Percentiles rank a stretch among this genome's conserved stretches.
Conservation (phyloP, 805 yeast species). For the Candida montana region DNA sequence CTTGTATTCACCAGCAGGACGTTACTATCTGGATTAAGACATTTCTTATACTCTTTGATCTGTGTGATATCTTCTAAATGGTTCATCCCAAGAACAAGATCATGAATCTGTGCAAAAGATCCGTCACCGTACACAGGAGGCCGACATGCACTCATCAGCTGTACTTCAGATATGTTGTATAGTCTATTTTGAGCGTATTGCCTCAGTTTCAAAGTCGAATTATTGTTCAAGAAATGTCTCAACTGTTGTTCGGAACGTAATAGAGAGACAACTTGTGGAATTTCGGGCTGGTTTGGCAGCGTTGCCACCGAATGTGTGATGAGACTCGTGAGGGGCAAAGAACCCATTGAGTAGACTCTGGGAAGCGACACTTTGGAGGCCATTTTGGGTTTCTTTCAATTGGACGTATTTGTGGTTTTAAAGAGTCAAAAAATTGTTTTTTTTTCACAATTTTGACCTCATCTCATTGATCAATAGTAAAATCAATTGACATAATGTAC, state of each 20-base stretch:
- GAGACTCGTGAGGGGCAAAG: conserved; percentile 37
- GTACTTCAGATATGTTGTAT: conserved; percentile 6
- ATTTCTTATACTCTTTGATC: conserved; percentile 15
- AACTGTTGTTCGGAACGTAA: conserved; percentile 38
- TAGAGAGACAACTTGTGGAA: conserved; percentile 37
- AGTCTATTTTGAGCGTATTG: conserved; percentile 9
- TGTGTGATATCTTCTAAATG: conserved; percentile 15
- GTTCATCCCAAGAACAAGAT: conserved; percentile 15
- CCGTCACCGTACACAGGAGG: conserved; percentile 23
- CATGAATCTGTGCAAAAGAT: conserved; percentile 15
- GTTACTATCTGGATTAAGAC: conserved; percentile 39
- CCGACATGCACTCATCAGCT: conserved; percentile 20
- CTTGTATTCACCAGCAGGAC: conserved; percentile 66
- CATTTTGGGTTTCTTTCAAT: background rate
- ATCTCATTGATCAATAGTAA: too few species aligned
- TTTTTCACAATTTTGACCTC: background rate
- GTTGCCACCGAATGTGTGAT: conserved; percentile 36
- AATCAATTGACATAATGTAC: too few species aligned
- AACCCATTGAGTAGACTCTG: conserved; percentile 39
- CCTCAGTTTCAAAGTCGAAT: conserved; percentile 31
- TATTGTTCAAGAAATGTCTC: conserved; percentile 35
- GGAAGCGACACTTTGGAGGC: conserved; percentile 13
- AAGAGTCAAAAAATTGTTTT: background rate
- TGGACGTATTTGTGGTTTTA: background rate
- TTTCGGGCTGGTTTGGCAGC: conserved; percentile 31